Base-by-base conservation (phyloP, 1,284 basidiomycete species). In the Trametes versicolor region DNA sequence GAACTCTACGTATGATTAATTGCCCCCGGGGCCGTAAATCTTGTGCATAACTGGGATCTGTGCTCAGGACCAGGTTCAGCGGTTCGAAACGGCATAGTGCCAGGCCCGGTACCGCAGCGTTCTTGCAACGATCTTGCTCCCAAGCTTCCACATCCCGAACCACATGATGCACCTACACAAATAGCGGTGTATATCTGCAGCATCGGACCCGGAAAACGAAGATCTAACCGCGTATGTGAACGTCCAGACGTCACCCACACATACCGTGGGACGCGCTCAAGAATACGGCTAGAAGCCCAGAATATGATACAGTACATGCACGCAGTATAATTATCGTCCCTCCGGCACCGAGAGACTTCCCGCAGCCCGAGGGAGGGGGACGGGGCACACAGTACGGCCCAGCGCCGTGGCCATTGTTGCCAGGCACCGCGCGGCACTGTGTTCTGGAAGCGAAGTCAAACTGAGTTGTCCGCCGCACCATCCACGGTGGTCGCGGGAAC, bases 401-500 rank as follows among this genome's bases (percentile, higher is more conserved):
- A 55, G 41, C 34, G 13, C 23, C 48, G 68, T 69, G 68, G 60
- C 58, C 68, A 66, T 65, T 63, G 68, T 64, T 64, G 39, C 68
- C 68, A 69, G 68, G 68, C 63, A 69, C 66, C 65, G 60, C 58
- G 41, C 41, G 19, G 6, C 48, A 62, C 54, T 32, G 64, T 41
- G 58, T 59, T 61, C 64, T 37, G 49, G 59, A 64, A 63, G 54
- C 55, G 49, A 64, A 49, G 50, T 57, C 55, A 15, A 21, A 27
- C 52, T 47, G 49, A 45, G 32, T 58, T 32, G 45, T 39, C 41
- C 41, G 60, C 52, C 1, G n/a, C 60, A 59, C 36, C 58, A 2
- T 57, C 62, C 68, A 66, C 68, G 68, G 63, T 60, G n/a, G 55
- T 69, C 68, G 68, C 68, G 68, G 60, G 68, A 69, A 54, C 58